phyloP scores from a whole-genome alignment of 495 filamentous ascomycete species.

The Staphylotrichum longicolle region DNA sequence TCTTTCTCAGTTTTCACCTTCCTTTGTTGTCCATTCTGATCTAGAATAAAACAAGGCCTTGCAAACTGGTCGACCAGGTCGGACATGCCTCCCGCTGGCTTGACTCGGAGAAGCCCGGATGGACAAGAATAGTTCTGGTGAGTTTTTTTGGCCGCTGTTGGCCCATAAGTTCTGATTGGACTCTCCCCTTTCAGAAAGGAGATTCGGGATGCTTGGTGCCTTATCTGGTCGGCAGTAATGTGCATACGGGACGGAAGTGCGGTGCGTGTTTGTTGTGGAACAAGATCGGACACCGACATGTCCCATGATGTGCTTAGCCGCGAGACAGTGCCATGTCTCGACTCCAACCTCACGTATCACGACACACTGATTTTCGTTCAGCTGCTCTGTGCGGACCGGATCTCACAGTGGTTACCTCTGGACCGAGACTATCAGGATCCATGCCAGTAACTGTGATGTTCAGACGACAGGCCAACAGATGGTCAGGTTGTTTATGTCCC shows the following conservation, averaged over 20 bases:
- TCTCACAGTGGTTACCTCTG: background rate
- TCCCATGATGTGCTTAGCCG: background rate
- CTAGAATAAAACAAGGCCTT: too few species aligned
- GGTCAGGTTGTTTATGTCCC: background rate
- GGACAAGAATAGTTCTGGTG: too few species aligned
- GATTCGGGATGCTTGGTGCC: background rate
- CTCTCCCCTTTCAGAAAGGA: too few species aligned
- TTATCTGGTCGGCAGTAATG: background rate
- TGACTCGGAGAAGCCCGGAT: too few species aligned
- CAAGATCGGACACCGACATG: background rate
- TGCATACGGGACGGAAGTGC: background rate
- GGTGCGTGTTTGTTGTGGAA: background rate
- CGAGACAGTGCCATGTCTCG: background rate
- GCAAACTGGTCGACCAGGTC: too few species aligned
- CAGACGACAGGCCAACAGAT: background rate
- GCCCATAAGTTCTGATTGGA: too few species aligned
- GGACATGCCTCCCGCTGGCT: too few species aligned
- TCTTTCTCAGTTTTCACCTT: too few species aligned
- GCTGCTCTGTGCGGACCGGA: background rate
- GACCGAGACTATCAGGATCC: too few species aligned
- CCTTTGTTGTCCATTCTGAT: background rate
- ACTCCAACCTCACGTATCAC: background rate
- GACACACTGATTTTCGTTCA: background rate
- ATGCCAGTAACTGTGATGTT: background rate
- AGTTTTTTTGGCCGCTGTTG: too few species aligned